Percentiles rank a stretch among this genome's conserved stretches.
These are phyloP conservation scores for Stereocaulon alpinum DNA, from an alignment of 495 filamentous ascomycete genomes.

Conservation along the genomic window DNA sequence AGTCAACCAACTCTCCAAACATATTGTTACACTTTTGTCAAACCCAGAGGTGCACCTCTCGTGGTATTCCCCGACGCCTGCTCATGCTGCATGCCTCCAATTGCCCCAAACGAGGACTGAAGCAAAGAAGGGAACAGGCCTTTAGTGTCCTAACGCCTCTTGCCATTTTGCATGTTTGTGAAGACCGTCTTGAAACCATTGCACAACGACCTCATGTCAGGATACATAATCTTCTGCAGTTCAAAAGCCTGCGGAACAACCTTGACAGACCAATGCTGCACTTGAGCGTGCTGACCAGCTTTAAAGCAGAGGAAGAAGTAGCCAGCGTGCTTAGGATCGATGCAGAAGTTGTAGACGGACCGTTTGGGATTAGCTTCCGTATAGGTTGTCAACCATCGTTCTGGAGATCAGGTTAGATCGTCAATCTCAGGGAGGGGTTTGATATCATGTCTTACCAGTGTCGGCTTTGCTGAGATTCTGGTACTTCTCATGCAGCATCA, in stretches of 20 bases:
- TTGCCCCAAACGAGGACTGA: background rate
- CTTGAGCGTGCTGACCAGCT: slow-evolving; percentile 58
- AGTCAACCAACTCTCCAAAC: background rate
- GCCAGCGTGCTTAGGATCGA: slow-evolving; percentile 81
- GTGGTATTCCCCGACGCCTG: background rate
- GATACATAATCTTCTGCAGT: slow-evolving; percentile 74
- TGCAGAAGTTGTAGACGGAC: slow-evolving; percentile 87
- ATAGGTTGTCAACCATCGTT: slow-evolving; percentile 91
- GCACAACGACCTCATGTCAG: slow-evolving; percentile 85
- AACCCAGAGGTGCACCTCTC: background rate
- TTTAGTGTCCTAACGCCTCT: slow-evolving; percentile 25
- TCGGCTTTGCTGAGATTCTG: slow-evolving; percentile 68
- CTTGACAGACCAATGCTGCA: slow-evolving; percentile 78
- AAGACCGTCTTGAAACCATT: slow-evolving; percentile 73
- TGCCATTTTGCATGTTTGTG: slow-evolving; percentile 40
- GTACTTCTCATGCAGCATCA: slow-evolving; percentile 86
- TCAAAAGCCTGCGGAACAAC: slow-evolving; percentile 86
- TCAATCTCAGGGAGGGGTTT: too few species aligned
- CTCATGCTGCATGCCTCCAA: background rate
- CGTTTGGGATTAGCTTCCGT: slow-evolving; percentile 91
- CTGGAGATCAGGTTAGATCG: slow-evolving; percentile 35
- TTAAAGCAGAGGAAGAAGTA: slow-evolving; percentile 97
- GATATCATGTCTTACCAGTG: slow-evolving; percentile 56
- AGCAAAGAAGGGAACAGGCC: background rate
- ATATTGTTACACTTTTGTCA: slow-evolving; percentile 7